Base-by-base conservation (phyloP, 208 protist species). In the Histomonas meleagridis region DNA sequence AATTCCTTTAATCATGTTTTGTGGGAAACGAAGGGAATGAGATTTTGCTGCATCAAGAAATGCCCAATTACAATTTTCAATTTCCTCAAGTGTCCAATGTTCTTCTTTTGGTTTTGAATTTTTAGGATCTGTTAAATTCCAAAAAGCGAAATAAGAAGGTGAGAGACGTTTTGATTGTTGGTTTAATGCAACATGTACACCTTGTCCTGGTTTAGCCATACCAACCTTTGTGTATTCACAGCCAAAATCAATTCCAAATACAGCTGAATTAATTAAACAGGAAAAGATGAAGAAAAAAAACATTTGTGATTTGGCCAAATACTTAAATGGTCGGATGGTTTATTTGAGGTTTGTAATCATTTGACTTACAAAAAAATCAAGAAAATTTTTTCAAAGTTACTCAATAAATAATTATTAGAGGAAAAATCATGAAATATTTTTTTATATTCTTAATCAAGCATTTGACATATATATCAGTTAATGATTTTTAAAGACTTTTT, bases 101-200 rank as follows among this genome's bases (percentile, higher is more conserved):
- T 86, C 76, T 12, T 35, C 70, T 5, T 46, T 49, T 35, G 23
- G 5, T 55, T 43, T 43, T 32, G 40, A 38, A 16, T 43, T 32
- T 46, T 55, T 86, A 57, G 76, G 76, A 86, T 86, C 32, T 32
- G n/a, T 51, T n/a, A 38, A 46, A 57, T 86, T 86, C 40, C 46
- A 86, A 23, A 86, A 51, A 57, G 76, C 23, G 43, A 86, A 86
- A 49, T 51, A 86, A 26, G 76, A 38, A 26, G 76, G 76, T 26
- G 76, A 86, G 51, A 86, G 55, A 57, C 46, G 23, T 38, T 86
- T 86, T 51, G 76, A 86, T 55, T 86, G 76, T 38, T 86, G 76
- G 18, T 86, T 86, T 10, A 51, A 51, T 38, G 46, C 76, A 38
- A 48, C 76, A 86, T 51, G 40, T 38, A 86, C 76, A 38, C 76